phyloP scores from a whole-genome alignment of 345 rosid species.

The Bruguiera parviflora region DNA sequence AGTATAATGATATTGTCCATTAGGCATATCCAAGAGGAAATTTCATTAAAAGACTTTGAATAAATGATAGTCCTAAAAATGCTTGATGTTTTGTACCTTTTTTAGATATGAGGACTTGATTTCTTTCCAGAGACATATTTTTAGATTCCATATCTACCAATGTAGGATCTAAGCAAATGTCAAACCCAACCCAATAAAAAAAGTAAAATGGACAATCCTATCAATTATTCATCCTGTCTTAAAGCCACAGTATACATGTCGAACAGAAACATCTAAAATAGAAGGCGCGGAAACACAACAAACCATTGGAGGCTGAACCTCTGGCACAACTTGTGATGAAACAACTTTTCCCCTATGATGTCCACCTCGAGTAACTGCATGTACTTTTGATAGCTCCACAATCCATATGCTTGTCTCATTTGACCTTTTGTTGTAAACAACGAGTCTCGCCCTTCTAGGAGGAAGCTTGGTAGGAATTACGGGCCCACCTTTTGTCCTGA shows the following conservation, averaged over 20 bases:
- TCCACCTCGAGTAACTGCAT: slow-evolving; percentile 88
- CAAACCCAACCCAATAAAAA: background rate
- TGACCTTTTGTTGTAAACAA: slow-evolving; percentile 76
- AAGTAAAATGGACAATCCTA: background rate
- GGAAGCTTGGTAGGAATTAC: slow-evolving; percentile 83
- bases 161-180: background rate
- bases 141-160: background rate
- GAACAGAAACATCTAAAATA: background rate
- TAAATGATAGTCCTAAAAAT: too few relatives aligned
- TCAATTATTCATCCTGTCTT: background rate
- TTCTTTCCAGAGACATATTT: background rate
- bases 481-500: slow-evolving; percentile 80
- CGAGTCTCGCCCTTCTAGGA: slow-evolving; percentile 76
- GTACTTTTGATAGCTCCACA: slow-evolving; percentile 84
- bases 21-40: too few relatives aligned
- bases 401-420: slow-evolving; percentile 83
- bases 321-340: slow-evolving; percentile 66
- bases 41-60: too few relatives aligned
- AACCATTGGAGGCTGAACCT: slow-evolving; percentile 96
- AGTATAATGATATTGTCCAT: too few relatives aligned
- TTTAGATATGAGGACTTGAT: too few relatives aligned
- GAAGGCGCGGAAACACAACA: slow-evolving; percentile 13
- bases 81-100: too few relatives aligned
- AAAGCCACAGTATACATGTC: background rate
- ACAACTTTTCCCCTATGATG: slow-evolving; percentile 91